These are phyloP conservation scores for Eutrema salsugineum DNA, from an alignment of 441 rosid species.

Conservation along the genomic window DNA sequence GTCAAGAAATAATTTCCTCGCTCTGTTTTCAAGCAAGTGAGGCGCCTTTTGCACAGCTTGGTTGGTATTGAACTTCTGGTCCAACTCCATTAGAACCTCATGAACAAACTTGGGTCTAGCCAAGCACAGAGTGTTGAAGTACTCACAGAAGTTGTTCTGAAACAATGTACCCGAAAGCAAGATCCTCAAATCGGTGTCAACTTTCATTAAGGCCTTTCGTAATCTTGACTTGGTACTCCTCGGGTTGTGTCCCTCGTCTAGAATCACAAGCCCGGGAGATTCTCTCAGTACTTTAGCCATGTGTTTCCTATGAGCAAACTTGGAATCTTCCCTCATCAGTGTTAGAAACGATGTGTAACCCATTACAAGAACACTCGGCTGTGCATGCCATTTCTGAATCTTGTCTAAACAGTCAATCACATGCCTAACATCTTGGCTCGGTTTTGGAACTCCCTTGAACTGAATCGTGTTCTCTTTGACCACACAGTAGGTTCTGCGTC, in stretches of 20 bases:
- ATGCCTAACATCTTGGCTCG: conserved; percentile 85
- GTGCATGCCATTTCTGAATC: conserved; percentile 87
- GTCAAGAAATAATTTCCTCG: conserved; percentile 81
- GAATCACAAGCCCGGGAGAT: conserved; percentile 79
- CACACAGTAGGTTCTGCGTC: conserved; percentile 63
- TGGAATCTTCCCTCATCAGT: conserved; percentile 83
- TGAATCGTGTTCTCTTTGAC: conserved; percentile 37
- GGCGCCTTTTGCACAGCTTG: conserved; percentile 50
- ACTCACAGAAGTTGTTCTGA: conserved; percentile 97
- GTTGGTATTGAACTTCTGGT: conserved; percentile 54
- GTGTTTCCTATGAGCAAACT: conserved; percentile 69
- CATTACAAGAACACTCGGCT: conserved; percentile 95
- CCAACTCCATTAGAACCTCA: conserved; percentile 67
- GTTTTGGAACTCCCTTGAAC: conserved; percentile 54
- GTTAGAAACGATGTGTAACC: conserved; percentile 89
- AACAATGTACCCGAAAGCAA: conserved; percentile 91
- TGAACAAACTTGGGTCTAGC: conserved; percentile 84
- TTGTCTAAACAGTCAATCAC: conserved; percentile 89
- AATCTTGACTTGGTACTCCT: conserved; percentile 90
- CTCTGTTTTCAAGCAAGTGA: conserved; percentile 67
- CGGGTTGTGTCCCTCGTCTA: conserved; percentile 95
- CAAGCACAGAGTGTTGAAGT: conserved; percentile 88
- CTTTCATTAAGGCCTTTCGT: conserved; percentile 93
- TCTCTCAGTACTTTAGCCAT: conserved; percentile 90
- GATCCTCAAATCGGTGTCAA: conserved; percentile 69